phyloP scores from a whole-genome alignment of 495 filamentous ascomycete genomes.

The Endocarpon pusillum region DNA sequence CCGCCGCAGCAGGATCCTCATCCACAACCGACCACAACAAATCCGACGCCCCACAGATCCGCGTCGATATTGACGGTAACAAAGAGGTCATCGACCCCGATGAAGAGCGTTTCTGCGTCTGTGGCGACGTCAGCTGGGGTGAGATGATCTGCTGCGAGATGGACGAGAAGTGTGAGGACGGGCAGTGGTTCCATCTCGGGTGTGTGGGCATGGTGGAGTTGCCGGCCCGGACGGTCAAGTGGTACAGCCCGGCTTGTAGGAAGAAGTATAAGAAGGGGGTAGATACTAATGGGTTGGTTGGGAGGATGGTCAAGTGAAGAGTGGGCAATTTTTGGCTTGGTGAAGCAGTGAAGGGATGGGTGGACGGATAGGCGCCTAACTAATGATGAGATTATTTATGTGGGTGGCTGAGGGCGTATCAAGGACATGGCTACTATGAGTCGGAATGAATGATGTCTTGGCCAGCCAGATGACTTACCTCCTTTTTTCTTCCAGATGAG shows the following conservation, averaged over 20 bases:
- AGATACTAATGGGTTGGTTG: constrained; percentile 9
- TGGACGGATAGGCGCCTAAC: no score
- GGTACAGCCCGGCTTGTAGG: constrained; percentile 87
- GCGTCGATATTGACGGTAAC: constrained; percentile 30
- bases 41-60: constrained; percentile 21
- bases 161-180: constrained; percentile 44
- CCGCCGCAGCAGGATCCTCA: neutral
- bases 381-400: no score
- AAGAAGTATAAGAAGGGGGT: constrained; percentile 39
- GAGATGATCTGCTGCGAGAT: constrained; percentile 91
- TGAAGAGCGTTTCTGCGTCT: constrained; percentile 81
- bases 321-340: neutral
- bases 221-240: constrained; percentile 65
- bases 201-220: constrained; percentile 67
- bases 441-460: no score
- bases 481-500: no score
- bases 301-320: neutral
- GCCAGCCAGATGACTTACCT: no score
- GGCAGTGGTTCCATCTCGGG: constrained; percentile 87
- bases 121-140: constrained; percentile 80
- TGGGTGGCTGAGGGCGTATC: no score
- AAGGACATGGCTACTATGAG: no score
- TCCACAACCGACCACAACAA: constrained; percentile 11
- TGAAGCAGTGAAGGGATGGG: neutral
- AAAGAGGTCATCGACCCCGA: constrained; percentile 68